A percentile compares a stretch with the other conserved stretches of the same genome.
Conservation (phyloP, 805 yeast species). For the Pachysolen tannophilus region DNA sequence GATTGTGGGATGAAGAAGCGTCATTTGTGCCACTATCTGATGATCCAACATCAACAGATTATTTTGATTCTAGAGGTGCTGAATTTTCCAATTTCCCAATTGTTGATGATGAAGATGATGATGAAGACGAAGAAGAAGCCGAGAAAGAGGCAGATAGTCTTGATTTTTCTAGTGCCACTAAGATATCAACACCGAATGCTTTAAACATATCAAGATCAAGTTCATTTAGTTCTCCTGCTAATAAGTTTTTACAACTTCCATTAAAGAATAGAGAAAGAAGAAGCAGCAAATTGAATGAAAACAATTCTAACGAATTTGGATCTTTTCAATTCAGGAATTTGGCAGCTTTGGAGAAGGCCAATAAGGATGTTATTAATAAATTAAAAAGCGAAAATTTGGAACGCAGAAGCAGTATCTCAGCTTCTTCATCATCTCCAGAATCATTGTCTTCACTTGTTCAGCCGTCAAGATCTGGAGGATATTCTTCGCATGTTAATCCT, state of each 20-base stretch:
- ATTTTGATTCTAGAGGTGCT: slow-evolving; percentile 90
- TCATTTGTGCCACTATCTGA: slow-evolving; percentile 76
- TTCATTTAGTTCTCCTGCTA: slow-evolving; percentile 14
- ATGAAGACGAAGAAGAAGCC: slow-evolving; percentile 15
- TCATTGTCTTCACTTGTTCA: slow-evolving; percentile 18
- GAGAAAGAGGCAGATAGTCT: slow-evolving; percentile 8
- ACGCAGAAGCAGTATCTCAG: slow-evolving; percentile 30
- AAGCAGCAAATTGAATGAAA: slow-evolving; percentile 63
- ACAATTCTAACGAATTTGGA: slow-evolving; percentile 71
- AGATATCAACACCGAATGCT: slow-evolving; percentile 11
- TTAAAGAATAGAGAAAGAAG: slow-evolving; percentile 63
- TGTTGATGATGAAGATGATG: slow-evolving; percentile 28
- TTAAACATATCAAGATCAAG: slow-evolving; percentile 17
- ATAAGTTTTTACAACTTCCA: slow-evolving; percentile 27
- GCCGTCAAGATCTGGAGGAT: slow-evolving; percentile 18
- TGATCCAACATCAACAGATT: slow-evolving; percentile 83
- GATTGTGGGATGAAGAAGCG: slow-evolving; percentile 60
- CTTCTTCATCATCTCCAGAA: slow-evolving; percentile 42
- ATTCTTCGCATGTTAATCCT: slow-evolving; percentile 22
- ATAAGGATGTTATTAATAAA: slow-evolving; percentile 84
- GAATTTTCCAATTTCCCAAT: slow-evolving; percentile 53
- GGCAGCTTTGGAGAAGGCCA: slow-evolving; percentile 86
- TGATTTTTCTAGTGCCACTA: slow-evolving; percentile 8
- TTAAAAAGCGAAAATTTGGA: slow-evolving; percentile 78
- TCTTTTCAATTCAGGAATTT: slow-evolving; percentile 85